Conservation (phyloP, 306 rosid species). For the Ormosia emarginata region DNA sequence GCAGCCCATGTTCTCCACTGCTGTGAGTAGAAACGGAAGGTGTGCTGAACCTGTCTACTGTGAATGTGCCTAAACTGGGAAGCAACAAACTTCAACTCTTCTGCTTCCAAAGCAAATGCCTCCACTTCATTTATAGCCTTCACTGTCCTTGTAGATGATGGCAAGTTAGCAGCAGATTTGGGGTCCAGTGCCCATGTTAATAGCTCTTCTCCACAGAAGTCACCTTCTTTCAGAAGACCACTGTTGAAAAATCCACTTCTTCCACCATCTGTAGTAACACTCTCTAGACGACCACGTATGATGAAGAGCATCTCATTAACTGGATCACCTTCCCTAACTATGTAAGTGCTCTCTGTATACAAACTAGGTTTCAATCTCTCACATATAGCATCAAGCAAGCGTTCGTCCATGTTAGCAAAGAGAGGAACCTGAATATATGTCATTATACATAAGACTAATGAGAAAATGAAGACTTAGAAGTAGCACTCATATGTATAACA, state of each 20-base stretch:
- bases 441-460: neutral
- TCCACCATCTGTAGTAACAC: constrained; percentile 92
- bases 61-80: constrained; percentile 84
- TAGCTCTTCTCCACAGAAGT: constrained; percentile 90
- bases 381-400: constrained; percentile 89
- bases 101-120: constrained; percentile 91
- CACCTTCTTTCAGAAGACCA: constrained; percentile 75
- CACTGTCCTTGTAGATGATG: constrained; percentile 89
- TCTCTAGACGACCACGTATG: constrained; percentile 83
- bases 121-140: constrained; percentile 82
- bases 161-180: constrained; percentile 67
- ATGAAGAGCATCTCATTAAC: constrained; percentile 89
- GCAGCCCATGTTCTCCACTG: constrained; percentile 99
- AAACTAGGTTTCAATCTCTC: constrained; percentile 84
- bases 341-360: constrained; percentile 60
- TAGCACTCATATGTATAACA: neutral
- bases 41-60: constrained; percentile 84
- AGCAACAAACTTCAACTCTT: constrained; percentile 82
- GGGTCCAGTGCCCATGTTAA: constrained; percentile 95
- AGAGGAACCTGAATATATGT: constrained; percentile 64
- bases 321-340: constrained; percentile 90
- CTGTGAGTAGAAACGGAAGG: constrained; percentile 89
- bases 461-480: neutral
- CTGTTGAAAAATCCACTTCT: constrained; percentile 91
- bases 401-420: constrained; percentile 87